Base-by-base conservation (phyloP, 371 early-diverging fungal species). In the Apophysomyces trapeziformis region DNA sequence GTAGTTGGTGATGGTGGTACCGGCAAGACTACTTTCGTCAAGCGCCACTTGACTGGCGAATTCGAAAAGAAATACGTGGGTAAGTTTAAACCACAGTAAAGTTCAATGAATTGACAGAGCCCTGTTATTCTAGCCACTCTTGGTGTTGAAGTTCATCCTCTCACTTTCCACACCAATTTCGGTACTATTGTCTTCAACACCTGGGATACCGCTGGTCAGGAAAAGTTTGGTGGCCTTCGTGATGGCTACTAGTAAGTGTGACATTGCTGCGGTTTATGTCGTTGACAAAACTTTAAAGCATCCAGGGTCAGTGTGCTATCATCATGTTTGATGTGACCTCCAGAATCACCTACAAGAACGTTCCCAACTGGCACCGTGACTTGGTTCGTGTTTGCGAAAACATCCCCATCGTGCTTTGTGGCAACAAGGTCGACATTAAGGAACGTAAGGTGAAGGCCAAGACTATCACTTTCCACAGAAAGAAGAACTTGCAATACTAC, bases 311-410 rank as follows among this genome's bases (percentile, higher is more conserved):
- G 83, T 99, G 99, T 81, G 99, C 96, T 68, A 99, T 99, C 80
- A 99, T 99, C 88, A 99, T 99, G 97, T 99, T 99, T 78, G 99
- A 99, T 83, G 99, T 99, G 58, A 99, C 99, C 61, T 96, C 99
- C 65, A 91, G 99, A 75, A 98, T 99, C 73, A 99, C 99, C 69
- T 99, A 99, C 89, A 98, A 98, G 91, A 99, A 99, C 90, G 99
- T 99, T 35, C 98, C 99, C 73, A 99, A 97, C 93, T 99, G 99
- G 99, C 99, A 99, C 81, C 94, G 97, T 84, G 99, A 99, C 83
- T 89, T 99, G 45, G 95, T 97, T 73, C 94, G 98, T 75, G 99
- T 97, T 61, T 99, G 99, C 84, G 99, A 99, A 80, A 97, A 96
- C 90, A 96, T 99, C 80, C 99, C 99, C 45, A 99, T 99, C 77